Percentiles rank a stretch among this genome's conserved stretches.
Evolutionary conservation across 768 basidiomycete species (phyloP).

Genomic region (Lentinula sp.): DNA sequence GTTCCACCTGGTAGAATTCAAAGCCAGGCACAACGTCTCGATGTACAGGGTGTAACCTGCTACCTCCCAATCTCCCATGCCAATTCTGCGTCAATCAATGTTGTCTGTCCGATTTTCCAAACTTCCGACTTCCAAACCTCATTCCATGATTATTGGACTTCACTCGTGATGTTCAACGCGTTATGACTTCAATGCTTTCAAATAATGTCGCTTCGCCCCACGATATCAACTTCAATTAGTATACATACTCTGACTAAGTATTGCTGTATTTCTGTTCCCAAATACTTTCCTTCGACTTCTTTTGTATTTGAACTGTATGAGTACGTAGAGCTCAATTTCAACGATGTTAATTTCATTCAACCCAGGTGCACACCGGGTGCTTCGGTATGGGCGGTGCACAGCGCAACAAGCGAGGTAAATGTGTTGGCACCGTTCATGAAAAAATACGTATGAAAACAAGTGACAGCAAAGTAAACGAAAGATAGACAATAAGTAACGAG

Average conservation of each 20-base stretch:
- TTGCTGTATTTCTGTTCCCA: not conserved
- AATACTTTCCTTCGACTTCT: not conserved
- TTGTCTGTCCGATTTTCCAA: not conserved
- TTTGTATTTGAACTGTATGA: no score
- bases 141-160: not conserved
- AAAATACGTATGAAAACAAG: not conserved
- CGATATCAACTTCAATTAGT: not conserved
- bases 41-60: constrained; percentile 8
- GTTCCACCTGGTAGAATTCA: constrained; percentile 20
- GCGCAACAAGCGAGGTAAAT: not conserved
- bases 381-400: not conserved
- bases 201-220: not conserved
- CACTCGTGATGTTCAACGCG: not conserved
- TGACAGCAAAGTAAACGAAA: not conserved
- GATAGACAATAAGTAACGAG: not conserved
- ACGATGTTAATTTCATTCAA: no score
- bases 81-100: not conserved
- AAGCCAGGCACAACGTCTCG: constrained; percentile 18
- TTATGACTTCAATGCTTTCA: not conserved
- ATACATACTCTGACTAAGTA: not conserved
- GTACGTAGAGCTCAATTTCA: not conserved
- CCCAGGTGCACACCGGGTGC: not conserved
- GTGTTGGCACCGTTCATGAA: not conserved
- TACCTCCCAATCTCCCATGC: not conserved
- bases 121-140: not conserved